Percentiles rank a stretch among this genome's conserved stretches.
phyloP scores from a whole-genome alignment of 1,139 yeast genomes.

The Suhomyces coccinellae region DNA sequence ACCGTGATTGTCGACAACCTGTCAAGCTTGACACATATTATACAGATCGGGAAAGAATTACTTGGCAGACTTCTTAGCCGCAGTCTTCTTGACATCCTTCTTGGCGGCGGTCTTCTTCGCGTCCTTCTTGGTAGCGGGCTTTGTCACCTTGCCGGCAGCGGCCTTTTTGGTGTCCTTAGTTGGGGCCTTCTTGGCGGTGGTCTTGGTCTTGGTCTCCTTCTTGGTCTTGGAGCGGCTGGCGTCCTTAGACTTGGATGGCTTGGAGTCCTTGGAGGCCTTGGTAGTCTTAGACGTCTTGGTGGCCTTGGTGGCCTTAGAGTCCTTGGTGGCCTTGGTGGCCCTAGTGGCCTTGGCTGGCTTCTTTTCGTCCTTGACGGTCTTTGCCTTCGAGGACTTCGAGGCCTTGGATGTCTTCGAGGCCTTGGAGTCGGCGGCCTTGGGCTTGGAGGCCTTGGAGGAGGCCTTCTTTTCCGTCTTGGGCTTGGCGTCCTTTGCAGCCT shows the following conservation, averaged over 20 bases:
- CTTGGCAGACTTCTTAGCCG: constrained; percentile 3
- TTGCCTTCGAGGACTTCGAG: constrained; percentile 19
- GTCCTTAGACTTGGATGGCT: not conserved
- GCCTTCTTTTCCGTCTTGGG: constrained; percentile 12
- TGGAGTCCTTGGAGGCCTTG: constrained; percentile 11
- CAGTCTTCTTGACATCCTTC: constrained; percentile 6
- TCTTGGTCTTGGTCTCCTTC: constrained; percentile 1
- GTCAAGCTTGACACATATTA: constrained; percentile 4
- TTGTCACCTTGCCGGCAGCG: constrained; percentile 3
- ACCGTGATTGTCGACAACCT: constrained; percentile 2
- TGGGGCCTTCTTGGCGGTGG: constrained; percentile 5
- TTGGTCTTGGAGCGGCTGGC: not conserved
- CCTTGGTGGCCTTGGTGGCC: constrained; percentile 3
- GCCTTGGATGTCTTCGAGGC: constrained; percentile 27
- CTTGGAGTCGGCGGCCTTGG: constrained; percentile 17
- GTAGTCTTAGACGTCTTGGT: constrained; percentile 5
- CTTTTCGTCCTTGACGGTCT: constrained; percentile 12
- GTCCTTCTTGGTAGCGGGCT: constrained; percentile 14
- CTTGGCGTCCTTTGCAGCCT: constrained; percentile 17
- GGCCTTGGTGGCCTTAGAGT: constrained; percentile 7
- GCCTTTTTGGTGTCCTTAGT: constrained; percentile 16
- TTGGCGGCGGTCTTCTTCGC: constrained; percentile 7
- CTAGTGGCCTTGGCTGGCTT: constrained; percentile 5
- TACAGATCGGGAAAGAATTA: constrained; percentile 5
- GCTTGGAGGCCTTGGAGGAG: constrained; percentile 17